A percentile compares a stretch with the other conserved stretches of the same genome.
Conservation (phyloP, 2,329 filamentous ascomycete species). For the Fusarium penzigii region DNA sequence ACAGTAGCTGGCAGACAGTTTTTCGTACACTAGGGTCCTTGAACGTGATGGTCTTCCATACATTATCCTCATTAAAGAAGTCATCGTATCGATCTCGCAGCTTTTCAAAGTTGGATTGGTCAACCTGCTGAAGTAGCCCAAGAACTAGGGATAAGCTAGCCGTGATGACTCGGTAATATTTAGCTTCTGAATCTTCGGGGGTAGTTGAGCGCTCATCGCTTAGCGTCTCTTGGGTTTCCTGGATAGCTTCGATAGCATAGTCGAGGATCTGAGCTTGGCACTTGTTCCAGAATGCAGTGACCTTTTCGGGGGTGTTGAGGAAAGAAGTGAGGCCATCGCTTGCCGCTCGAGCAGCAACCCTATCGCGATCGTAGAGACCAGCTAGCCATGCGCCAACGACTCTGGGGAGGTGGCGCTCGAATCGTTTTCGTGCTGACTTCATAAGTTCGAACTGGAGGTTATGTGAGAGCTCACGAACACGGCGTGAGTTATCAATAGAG, state of each 20-base stretch:
- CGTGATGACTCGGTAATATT: constrained; percentile 74
- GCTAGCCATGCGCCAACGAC: constrained; percentile 89
- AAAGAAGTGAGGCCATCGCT: constrained; percentile 74
- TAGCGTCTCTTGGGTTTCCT: constrained; percentile 77
- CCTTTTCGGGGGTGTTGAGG: constrained; percentile 78
- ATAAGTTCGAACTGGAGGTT: constrained; percentile 65
- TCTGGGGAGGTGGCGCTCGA: constrained; percentile 75
- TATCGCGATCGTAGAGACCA: constrained; percentile 84
- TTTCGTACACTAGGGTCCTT: constrained; percentile 57
- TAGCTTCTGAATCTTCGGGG: constrained; percentile 80
- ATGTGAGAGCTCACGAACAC: constrained; percentile 86
- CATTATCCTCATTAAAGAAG: constrained; percentile 64
- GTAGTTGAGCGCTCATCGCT: constrained; percentile 88
- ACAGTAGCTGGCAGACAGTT: constrained; percentile 52
- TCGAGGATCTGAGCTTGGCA: constrained; percentile 81
- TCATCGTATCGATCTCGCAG: constrained; percentile 62
- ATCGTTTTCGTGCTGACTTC: constrained; percentile 72
- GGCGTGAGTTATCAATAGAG: constrained; percentile 85
- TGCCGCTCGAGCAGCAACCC: constrained; percentile 73
- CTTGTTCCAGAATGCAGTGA: constrained; percentile 72
- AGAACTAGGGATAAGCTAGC: constrained; percentile 57
- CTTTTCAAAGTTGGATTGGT: constrained; percentile 57
- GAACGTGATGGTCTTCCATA: constrained; percentile 68
- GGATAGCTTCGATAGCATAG: constrained; percentile 77
- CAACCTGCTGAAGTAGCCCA: constrained; percentile 52